Evolutionary conservation across 2,329 filamentous ascomycete genomes (phyloP), one percentile per base, ranked within the genome.

Genomic region (Didymella segeticola): DNA sequence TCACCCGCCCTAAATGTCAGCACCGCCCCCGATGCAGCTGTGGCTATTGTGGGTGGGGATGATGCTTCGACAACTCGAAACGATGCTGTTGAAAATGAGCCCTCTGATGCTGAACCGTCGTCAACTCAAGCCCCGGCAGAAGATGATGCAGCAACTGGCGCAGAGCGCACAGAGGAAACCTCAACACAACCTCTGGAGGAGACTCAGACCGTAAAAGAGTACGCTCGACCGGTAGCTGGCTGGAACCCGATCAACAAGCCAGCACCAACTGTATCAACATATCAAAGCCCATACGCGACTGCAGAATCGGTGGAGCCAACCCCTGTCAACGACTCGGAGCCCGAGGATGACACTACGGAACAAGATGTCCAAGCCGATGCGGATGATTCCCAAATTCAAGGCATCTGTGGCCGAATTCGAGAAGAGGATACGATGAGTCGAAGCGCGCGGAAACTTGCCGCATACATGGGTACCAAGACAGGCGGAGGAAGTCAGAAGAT

Each of bases 241-340:
- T 68, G 66, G 62, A 60, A 50, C 36, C 55, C 65, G 12, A 62
- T 64, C 41, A 68, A 64, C 37, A 50, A 47, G 25, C 50, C 54
- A 12, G 19, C 46, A 25, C 46, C 26, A 9, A n/a, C 34, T 7
- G 17, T 8, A 19, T 19, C 25, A 5, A 15, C 50, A 15, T 67
- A 69, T 33, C 56, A 57, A 14, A 67, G 63, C 29, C 65, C 64
- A 2, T 66, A 66, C 42, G 50, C 58, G 8, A 17, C 55, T 14
- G 12, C 23, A 15, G 34, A 53, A 10, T 14, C 14, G 12, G n/a
- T 27, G 29, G 43, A 42, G 5, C 17, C 34, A 17, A 12, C 10
- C 19, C 9, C 2, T 19, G 14, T 20, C 29, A 30, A 20, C 6
- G 25, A 42, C 20, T 1, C 3, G 2, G n/a, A 10, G 14, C 23